A percentile compares a stretch with the other conserved stretches of the same genome.
Conservation (phyloP, 73 alveolate species). For the Paramecium bursaria region DNA sequence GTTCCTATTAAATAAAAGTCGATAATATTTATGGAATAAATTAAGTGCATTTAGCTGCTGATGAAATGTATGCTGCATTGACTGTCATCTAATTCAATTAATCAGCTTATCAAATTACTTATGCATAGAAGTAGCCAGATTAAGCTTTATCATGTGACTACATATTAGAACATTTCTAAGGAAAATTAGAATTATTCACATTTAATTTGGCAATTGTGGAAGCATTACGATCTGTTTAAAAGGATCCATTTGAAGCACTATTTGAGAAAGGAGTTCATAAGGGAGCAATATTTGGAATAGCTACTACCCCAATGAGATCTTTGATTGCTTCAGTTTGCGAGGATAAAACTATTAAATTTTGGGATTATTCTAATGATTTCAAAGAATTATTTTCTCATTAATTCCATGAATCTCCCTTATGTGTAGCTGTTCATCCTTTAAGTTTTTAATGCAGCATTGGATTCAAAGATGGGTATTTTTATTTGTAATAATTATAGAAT, state of each 20-base stretch:
- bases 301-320: conserved; percentile 62
- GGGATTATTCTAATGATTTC: conserved; percentile 61
- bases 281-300: conserved; percentile 59
- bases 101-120: conserved; percentile 7
- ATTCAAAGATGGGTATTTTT: conserved; percentile 61
- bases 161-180: conserved; percentile 45
- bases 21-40: conserved; percentile 59
- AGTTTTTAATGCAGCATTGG: conserved; percentile 64
- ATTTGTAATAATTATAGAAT: not conserved
- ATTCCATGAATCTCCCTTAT: conserved; percentile 65
- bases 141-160: conserved; percentile 40
- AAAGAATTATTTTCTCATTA: conserved; percentile 60
- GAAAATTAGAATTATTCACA: conserved; percentile 61
- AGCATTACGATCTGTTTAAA: conserved; percentile 54
- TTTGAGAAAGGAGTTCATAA: conserved; percentile 69
- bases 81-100: conserved; percentile 49
- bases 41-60: conserved; percentile 58
- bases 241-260: conserved; percentile 67
- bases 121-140: not conserved
- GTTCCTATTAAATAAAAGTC: conserved; percentile 54
- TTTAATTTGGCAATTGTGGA: conserved; percentile 63
- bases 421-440: conserved; percentile 65
- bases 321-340: conserved; percentile 64
- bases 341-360: conserved; percentile 57
- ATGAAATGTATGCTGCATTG: conserved; percentile 69